Evolutionary conservation across 1,284 basidiomycete species (phyloP).

Genomic region (Ustilago bromivora): DNA sequence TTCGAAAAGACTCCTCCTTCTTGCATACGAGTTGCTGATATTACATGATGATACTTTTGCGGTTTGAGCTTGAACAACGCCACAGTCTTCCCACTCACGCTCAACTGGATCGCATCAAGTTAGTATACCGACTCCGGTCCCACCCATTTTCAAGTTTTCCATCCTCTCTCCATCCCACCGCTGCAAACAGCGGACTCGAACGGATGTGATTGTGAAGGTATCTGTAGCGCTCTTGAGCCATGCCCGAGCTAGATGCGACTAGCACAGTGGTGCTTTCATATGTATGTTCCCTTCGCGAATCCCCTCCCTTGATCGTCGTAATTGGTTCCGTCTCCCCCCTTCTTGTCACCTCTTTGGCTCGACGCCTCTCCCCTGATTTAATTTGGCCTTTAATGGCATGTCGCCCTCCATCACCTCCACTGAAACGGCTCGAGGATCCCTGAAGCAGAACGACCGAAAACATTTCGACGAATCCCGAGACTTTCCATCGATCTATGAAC

Average conservation of each 20-base stretch:
- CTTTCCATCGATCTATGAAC: not conserved
- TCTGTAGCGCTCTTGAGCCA: conserved; percentile 4
- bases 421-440: conserved; percentile 10
- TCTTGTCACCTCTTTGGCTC: conserved; percentile 23
- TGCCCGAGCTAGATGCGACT: conserved; percentile 5
- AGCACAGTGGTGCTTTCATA: conserved; percentile 13
- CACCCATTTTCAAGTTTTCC: conserved; percentile 31
- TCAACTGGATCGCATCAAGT: conserved; percentile 70
- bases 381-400: conserved; percentile 30
- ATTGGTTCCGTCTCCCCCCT: conserved; percentile 9
- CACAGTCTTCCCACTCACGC: conserved; percentile 63
- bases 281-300: conserved; percentile 42
- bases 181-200: conserved; percentile 47
- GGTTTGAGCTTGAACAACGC: not conserved
- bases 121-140: conserved; percentile 43
- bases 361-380: conserved; percentile 45
- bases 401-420: conserved; percentile 6
- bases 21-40: not conserved
- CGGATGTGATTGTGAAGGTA: conserved; percentile 23
- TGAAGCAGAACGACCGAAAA: not conserved
- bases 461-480: not conserved
- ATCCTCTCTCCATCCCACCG: conserved; percentile 29
- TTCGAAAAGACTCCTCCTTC: not conserved
- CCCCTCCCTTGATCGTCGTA: conserved; percentile 20
- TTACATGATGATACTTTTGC: not conserved